These are phyloP conservation scores for Fagopyrum esculentum DNA, from an alignment of 148 eudicot species.

Conservation along the genomic window DNA sequence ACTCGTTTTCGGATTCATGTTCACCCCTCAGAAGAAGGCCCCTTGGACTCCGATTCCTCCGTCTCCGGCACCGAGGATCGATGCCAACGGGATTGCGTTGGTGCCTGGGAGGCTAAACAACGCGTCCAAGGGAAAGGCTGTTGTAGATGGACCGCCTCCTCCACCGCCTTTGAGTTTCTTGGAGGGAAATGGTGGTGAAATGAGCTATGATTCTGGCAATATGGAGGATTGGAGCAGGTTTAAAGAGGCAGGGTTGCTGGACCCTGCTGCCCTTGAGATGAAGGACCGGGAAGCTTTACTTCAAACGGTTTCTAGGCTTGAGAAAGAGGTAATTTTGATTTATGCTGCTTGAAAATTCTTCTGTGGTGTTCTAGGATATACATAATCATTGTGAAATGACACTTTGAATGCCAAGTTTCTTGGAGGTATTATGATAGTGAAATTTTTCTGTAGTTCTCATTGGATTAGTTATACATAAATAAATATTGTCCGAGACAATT, in stretches of 20 bases:
- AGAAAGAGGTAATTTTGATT: slow-evolving; percentile 48
- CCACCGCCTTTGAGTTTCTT: slow-evolving; percentile 49
- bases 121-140: slow-evolving; percentile 42
- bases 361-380: no score
- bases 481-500: no score
- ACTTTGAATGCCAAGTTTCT: no score
- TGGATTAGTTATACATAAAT: no score
- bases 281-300: slow-evolving; percentile 46
- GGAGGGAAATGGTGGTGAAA: slow-evolving; percentile 19
- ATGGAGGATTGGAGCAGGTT: slow-evolving; percentile 76
- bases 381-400: no score
- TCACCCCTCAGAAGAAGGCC: slow-evolving; percentile 47
- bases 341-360: no score
- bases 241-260: slow-evolving; percentile 70
- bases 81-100: slow-evolving; percentile 6
- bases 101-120: slow-evolving; percentile 10
- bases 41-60: slow-evolving; percentile 27
- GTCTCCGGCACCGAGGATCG: slow-evolving; percentile 22
- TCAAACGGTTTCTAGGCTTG: slow-evolving; percentile 37
- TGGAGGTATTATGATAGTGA: no score
- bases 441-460: no score
- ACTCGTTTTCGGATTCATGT: slow-evolving; percentile 25
- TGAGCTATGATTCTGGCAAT: slow-evolving; percentile 20
- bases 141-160: slow-evolving; percentile 38
- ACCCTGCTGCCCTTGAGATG: slow-evolving; percentile 45